Evolutionary conservation across 2,329 filamentous ascomycete genomes (phyloP), one percentile per base, ranked within the genome.

Genomic region (Claviceps purpurea): DNA sequence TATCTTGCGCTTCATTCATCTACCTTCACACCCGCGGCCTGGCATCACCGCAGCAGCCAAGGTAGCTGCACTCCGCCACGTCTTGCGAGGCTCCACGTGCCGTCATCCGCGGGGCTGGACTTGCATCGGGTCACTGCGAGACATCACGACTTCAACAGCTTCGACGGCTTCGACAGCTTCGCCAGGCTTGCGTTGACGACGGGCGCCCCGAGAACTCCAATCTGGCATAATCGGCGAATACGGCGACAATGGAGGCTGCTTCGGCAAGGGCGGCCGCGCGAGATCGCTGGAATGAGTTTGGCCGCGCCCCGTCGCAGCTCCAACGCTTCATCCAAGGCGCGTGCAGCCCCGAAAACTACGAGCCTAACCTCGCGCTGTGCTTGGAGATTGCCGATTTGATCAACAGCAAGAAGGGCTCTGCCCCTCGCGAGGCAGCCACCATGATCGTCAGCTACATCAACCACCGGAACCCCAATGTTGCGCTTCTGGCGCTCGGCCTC

Each of bases 341-440:
- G 58, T 97, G 93, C 74, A 94, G 93, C 63, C 89, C 93, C 50
- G 87, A 95, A 68, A 96, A 97, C 73, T 96, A 89, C 74, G 93
- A 98, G 74, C 91, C 93, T 56, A 97, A 98, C 66, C 84, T 98
- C 52, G 93, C 90, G 54, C 75, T 98, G 57, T 94, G 93, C 65
- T 87, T 98, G 66, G 93, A 98, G 76, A 95, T 98, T 63, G 77
- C 89, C 62, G 93, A 98, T 73, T 73, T 97, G 62, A 87, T 98
- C 75, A 98, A 98, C 71, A 85, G 84, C 64, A 98, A 97, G 75
- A 97, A 97, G 73, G 91, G 91, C 64, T 88, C 85, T 69, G 85
- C 90, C 72, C 93, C 93, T 57, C 88, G 93, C 64, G 93, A 98
- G 77, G 90, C 91, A 48, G 91, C 91, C 55, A 82, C 94, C 58